Conservation (phyloP, 495 filamentous ascomycete genomes). For the Podospora bellae-mahoneyi region DNA sequence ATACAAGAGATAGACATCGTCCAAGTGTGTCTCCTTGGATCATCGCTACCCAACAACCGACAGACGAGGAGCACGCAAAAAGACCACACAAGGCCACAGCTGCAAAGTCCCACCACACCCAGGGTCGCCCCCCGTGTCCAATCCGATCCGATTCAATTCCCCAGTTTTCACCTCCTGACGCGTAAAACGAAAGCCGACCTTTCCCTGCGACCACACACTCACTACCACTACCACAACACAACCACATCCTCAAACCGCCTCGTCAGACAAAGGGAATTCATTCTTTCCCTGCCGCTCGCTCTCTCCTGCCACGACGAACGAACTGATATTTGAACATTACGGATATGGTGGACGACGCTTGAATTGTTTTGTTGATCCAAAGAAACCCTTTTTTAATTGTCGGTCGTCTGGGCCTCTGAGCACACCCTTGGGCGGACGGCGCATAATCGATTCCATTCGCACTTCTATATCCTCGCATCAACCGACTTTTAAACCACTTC, state of each 20-base stretch:
- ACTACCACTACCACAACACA: neutral
- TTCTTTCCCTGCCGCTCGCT: constrained; percentile 29
- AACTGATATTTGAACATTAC: neutral
- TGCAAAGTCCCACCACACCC: neutral
- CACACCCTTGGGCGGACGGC: constrained; percentile 1
- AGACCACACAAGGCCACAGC: neutral
- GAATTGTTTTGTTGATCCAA: constrained; percentile 5
- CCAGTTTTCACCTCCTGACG: constrained; percentile 12
- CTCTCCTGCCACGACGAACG: neutral
- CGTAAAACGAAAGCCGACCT: constrained; percentile 4
- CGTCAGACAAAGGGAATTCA: constrained; percentile 19
- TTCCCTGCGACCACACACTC: neutral
- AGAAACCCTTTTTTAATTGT: constrained; percentile 5
- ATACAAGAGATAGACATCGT: too few relatives aligned
- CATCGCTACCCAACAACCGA: neutral
- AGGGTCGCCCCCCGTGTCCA: constrained; percentile 4
- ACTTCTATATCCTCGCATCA: neutral
- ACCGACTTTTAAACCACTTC: constrained; percentile 5
- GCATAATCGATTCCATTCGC: constrained; percentile 2
- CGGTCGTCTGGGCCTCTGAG: constrained; percentile 1
- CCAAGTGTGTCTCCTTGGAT: neutral
- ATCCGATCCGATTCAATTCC: neutral
- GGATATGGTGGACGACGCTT: neutral
- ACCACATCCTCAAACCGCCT: neutral
- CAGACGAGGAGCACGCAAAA: neutral